Conservation (phyloP, 495 filamentous ascomycete genomes). For the Endocarpon pusillum region DNA sequence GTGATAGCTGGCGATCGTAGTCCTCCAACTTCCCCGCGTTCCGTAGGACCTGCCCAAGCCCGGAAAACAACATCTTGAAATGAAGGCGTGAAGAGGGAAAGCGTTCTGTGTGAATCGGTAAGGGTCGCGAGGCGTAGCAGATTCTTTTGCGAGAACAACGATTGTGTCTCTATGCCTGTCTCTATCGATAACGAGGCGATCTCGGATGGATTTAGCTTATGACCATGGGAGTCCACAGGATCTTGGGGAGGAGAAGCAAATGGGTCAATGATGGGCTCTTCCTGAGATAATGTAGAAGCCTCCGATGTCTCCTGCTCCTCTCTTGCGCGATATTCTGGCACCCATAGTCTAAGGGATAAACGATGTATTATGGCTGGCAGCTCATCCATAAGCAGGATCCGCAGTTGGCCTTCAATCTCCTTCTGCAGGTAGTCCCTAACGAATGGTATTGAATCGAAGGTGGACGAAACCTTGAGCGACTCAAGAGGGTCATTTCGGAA, state of each 20-base stretch:
- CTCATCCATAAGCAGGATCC: constrained; percentile 92
- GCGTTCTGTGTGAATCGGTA: constrained; percentile 65
- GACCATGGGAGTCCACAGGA: constrained; percentile 58
- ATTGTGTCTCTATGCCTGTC: constrained; percentile 55
- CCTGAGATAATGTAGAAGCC: constrained; percentile 15
- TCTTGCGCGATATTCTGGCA: constrained; percentile 58
- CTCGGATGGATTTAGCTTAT: constrained; percentile 52
- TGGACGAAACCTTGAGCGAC: constrained; percentile 93
- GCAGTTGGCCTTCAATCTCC: constrained; percentile 87
- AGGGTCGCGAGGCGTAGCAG: constrained; percentile 58
- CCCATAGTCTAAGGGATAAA: constrained; percentile 77
- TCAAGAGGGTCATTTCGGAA: constrained; percentile 97
- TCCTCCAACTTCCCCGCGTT: constrained; percentile 43
- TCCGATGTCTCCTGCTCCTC: constrained; percentile 33
- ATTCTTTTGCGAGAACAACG: constrained; percentile 83
- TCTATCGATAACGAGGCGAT: constrained; percentile 62
- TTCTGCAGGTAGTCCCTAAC: constrained; percentile 93
- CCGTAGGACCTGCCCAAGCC: constrained; percentile 74
- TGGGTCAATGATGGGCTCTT: constrained; percentile 49
- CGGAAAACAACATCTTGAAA: constrained; percentile 75
- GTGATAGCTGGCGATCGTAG: constrained; percentile 34
- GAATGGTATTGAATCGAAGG: constrained; percentile 96
- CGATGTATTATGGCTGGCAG: constrained; percentile 90
- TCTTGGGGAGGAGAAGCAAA: constrained; percentile 64
- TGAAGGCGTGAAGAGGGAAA: constrained; percentile 72